Base-by-base conservation (phyloP, 2,329 filamentous ascomycete species). In the Neophaeococcomyces mojaviensis region DNA sequence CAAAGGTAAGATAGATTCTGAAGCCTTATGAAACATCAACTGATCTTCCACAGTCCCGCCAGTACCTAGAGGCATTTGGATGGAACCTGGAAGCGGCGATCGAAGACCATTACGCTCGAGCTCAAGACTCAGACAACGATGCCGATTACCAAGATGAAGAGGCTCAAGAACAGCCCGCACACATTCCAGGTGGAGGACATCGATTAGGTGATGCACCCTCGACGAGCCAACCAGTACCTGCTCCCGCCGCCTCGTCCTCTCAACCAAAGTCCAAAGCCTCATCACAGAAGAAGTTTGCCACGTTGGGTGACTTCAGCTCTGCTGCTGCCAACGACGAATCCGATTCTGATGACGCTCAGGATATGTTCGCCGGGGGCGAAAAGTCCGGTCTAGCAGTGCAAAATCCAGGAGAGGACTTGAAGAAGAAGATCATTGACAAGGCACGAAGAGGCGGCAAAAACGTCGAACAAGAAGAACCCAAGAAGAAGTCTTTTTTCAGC, bases 341-440 rank as follows among this genome's bases (percentile, higher is more conserved):
- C 5, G 72, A 78, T 10, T 72, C 77, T 49, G 71, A 70, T 41
- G 70, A 72, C 48, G 66, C 67, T 19, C 70, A 71, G 42, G 77
- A 82, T 59, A 69, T 82, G 52, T 83, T 81, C 58, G 74, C 79
- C 16, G 79, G 79, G 38, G 79, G 79, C 37, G 79, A 82, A 62
- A 83, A 83, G 64, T 82, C 79, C 10, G 79, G 78, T n/a, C 65
- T 83, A 20, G 79, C 79, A 5, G 79, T 83, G 46, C 77, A 82
- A 60, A 80, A 82, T 56, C 79, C 79, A 2, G 73, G 37, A 16
- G 41, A 44, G 20, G 71, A 77, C 47, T 62, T 66, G 60, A 76
- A 68, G 63, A 68, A 65, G 59, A 71, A 69, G 56, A 73, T 73
- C 43, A 59, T 73, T 18, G 68, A 73, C 49, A 70, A 71, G 54